Conservation (phyloP, 169 alveolate genomes). For the Plasmodium adleri region DNA sequence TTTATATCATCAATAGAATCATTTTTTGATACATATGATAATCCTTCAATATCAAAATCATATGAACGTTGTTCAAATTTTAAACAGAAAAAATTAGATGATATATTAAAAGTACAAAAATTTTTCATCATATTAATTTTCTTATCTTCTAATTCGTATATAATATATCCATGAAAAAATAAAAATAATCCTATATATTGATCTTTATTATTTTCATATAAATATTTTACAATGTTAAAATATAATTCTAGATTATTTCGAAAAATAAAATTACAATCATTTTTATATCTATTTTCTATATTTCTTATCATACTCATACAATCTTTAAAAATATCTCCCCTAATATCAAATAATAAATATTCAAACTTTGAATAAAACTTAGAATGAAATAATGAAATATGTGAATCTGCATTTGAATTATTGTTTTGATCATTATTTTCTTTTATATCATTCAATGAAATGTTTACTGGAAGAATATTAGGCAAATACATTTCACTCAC, state of each 20-base stretch:
- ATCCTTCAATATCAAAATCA: conserved; percentile 45
- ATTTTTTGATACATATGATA: conserved; percentile 29
- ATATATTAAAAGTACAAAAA: conserved; percentile 40
- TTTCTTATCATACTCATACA: conserved; percentile 20
- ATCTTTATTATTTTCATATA: conserved; percentile 35
- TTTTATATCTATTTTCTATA: conserved; percentile 30
- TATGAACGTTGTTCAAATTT: conserved; percentile 59
- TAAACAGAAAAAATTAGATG: conserved; percentile 62
- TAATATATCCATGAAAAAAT: conserved; percentile 38
- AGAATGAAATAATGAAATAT: too few relatives aligned
- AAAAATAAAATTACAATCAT: conserved; percentile 38
- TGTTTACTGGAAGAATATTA: too few relatives aligned
- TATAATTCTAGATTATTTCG: conserved; percentile 62
- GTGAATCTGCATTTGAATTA: too few relatives aligned
- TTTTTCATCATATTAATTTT: conserved; percentile 62
- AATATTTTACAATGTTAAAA: conserved; percentile 59
- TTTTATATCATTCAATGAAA: too few relatives aligned
- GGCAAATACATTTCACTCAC: too few relatives aligned
- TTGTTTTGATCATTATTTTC: too few relatives aligned
- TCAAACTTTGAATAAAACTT: conserved; percentile 1
- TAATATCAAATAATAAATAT: conserved; percentile 13
- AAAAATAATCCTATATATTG: conserved; percentile 46
- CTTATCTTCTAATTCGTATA: conserved; percentile 26
- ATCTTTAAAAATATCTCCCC: conserved; percentile 10
- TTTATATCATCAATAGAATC: conserved; percentile 32